Evolutionary conservation across 2,329 filamentous ascomycete species (phyloP), one percentile per base, ranked within the genome.

Genomic region (Colletotrichum graminicola): DNA sequence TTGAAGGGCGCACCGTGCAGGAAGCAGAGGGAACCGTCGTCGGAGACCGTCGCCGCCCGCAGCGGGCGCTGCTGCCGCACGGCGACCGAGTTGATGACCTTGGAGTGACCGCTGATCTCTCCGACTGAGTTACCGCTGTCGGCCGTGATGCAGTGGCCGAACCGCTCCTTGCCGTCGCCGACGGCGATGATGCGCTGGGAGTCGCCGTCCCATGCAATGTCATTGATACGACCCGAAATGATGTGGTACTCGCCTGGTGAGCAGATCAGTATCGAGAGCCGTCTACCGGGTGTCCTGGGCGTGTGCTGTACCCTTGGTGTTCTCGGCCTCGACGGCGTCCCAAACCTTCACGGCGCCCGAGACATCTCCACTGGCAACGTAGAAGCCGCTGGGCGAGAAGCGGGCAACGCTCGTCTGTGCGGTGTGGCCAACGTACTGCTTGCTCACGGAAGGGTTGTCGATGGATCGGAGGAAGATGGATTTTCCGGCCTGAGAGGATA

Each of bases 131-230:
- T 99, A 74, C 96, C 96, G 78, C 94, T 97, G 82, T 98, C 96
- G 75, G 93, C 94, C 36, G 94, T 98, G 79, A 98, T 94, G 84
- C 94, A 97, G 81, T 95, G 93, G 18, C 95, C 95, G 80, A 94
- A 98, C 67, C 94, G 90, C 84, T 98, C 94, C 79, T 95, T 95
- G 62, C 96, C 96, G 76, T 98, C 93, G 55, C 96, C 96, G 6
- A 99, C 95, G 4, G 95, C 96, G 77, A 98, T 98, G 78, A 99
- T 92, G 61, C 96, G 92, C 84, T 98, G 95, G 73, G 93, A 97
- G 82, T 99, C 96, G 68, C 95, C 95, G 78, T 98, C 96, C 95
- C 96, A 99, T 1, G 94, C 95, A 75, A 99, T 90, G 80, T 99
- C 96, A 80, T 97, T 97, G 83, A 99, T 95, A 65, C 94, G 92